Evolutionary conservation across 345 rosid species (phyloP).

Genomic region (Linum trigynum): DNA sequence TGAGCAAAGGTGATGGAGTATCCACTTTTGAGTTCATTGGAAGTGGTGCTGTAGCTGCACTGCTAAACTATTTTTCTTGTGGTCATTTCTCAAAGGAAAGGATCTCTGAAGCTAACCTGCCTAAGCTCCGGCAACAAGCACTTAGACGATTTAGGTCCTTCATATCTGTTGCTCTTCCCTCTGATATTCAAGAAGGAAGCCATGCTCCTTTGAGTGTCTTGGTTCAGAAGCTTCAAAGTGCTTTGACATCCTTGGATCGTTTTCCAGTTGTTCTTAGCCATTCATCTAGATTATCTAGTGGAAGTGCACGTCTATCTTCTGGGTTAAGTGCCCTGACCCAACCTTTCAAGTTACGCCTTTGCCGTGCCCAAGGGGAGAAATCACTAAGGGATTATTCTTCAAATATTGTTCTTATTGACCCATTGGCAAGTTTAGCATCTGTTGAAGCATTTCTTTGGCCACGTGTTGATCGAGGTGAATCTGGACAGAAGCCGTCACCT

Average conservation of each 20-base stretch:
- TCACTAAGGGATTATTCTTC: slow-evolving; percentile 93
- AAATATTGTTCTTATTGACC: slow-evolving; percentile 90
- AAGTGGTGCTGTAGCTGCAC: slow-evolving; percentile 93
- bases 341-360: slow-evolving; percentile 88
- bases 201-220: slow-evolving; percentile 65
- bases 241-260: slow-evolving; percentile 85
- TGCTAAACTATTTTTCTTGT: slow-evolving; percentile 86
- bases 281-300: slow-evolving; percentile 75
- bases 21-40: slow-evolving; percentile 98
- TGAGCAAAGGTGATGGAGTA: slow-evolving; percentile 95
- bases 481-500: slow-evolving; percentile 57
- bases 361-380: slow-evolving; percentile 88
- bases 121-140: slow-evolving; percentile 80
- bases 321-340: slow-evolving; percentile 93
- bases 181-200: slow-evolving; percentile 34
- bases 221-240: slow-evolving; percentile 96
- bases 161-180: slow-evolving; percentile 68
- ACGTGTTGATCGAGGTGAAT: slow-evolving; percentile 80
- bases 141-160: slow-evolving; percentile 72
- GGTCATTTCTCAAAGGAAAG: slow-evolving; percentile 79
- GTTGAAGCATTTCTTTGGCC: slow-evolving; percentile 99
- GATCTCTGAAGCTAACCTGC: slow-evolving; percentile 61
- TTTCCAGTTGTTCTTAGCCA: slow-evolving; percentile 95
- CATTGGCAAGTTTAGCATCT: slow-evolving; percentile 91
- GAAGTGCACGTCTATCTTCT: slow-evolving; percentile 92